Evolutionary conservation across 306 rosid genomes (phyloP).

Genomic region (Delonix regia): DNA sequence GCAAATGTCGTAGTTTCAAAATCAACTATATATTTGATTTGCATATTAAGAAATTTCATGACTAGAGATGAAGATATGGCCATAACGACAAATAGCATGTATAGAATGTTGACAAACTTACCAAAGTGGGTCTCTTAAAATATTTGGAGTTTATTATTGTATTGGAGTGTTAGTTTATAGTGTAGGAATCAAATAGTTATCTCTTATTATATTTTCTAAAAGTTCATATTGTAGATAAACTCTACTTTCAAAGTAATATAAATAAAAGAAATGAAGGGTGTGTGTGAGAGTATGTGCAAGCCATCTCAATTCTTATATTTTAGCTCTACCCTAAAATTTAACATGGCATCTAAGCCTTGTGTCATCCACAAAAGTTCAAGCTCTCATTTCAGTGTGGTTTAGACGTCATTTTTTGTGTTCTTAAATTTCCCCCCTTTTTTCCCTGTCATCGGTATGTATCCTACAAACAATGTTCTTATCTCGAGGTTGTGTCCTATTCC

Average conservation of each 20-base stretch:
- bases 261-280: neutral
- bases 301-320: too few relatives aligned
- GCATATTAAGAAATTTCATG: neutral
- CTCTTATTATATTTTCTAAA: too few relatives aligned
- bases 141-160: neutral
- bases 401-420: neutral
- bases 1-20: neutral
- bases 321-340: too few relatives aligned
- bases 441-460: neutral
- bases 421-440: neutral
- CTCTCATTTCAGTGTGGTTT: neutral
- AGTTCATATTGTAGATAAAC: too few relatives aligned
- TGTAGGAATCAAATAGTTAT: too few relatives aligned
- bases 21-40: neutral
- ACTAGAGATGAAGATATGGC: neutral
- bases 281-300: too few relatives aligned
- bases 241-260: neutral
- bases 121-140: neutral
- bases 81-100: neutral
- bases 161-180: too few relatives aligned
- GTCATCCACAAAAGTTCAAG: neutral
- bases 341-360: neutral
- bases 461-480: neutral
- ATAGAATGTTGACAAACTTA: neutral
- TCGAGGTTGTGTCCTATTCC: neutral